Evolutionary conservation across 169 alveolate species (phyloP).

Genomic region (Plasmodium gonderi): DNA sequence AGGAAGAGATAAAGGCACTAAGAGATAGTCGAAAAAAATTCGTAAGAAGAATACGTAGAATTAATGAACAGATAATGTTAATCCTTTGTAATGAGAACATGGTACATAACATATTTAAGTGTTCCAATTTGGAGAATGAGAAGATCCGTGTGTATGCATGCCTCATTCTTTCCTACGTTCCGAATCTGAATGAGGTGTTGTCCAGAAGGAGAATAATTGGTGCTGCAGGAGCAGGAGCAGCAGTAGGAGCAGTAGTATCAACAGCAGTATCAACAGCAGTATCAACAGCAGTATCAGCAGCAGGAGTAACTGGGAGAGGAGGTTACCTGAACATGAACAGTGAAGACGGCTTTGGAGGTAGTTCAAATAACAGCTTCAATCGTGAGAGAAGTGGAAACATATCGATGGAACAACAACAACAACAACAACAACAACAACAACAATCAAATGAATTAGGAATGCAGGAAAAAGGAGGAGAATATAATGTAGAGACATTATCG

Average conservation of each 20-base stretch:
- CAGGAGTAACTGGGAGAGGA: neutral
- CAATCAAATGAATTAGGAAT: neutral
- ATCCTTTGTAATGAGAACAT: slow-evolving; percentile 46
- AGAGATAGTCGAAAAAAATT: slow-evolving; percentile 16
- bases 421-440: neutral
- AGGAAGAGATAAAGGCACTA: slow-evolving; percentile 27
- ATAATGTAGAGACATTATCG: neutral
- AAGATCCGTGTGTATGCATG: slow-evolving; percentile 45
- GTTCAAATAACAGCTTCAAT: neutral
- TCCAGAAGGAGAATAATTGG: neutral
- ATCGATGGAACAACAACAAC: neutral
- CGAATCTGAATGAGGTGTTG: slow-evolving; percentile 19
- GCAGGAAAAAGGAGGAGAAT: neutral
- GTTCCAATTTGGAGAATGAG: slow-evolving; percentile 25
- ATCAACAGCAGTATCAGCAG: neutral
- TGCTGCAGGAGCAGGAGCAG: no score
- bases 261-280: neutral
- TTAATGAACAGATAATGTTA: slow-evolving; percentile 44
- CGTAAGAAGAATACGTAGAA: slow-evolving; percentile 24
- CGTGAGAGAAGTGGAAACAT: neutral
- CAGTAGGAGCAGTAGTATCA: neutral
- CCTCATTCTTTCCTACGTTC: slow-evolving; percentile 29
- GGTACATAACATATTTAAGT: slow-evolving; percentile 49
- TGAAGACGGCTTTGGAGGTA: neutral
- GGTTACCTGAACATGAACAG: neutral